Evolutionary conservation across 352 stramenopile species (phyloP), one percentile per base, ranked within the genome.

Genomic region (Pseudoperonospora humuli): DNA sequence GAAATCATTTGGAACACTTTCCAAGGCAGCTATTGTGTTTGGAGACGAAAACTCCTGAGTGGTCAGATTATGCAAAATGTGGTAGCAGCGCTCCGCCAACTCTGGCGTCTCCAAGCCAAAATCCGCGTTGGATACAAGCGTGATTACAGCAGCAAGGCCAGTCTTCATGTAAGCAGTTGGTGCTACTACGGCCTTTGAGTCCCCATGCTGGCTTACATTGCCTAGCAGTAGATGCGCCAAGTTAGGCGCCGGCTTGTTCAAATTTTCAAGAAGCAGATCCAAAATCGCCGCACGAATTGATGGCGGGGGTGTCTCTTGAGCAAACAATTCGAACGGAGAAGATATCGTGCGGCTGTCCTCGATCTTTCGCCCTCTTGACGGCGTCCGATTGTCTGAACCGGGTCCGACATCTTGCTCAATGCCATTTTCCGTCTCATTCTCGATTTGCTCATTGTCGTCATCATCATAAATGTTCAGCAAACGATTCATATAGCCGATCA

Each of bases 401-500:
- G 39, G 50, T 24, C 32, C 47, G 7, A 14, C 27, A 1, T 61
- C 55, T 3, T 74, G 57, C 0, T 43, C 49, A 38, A 67, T 55
- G 4, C 18, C 31, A 5, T 5, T 29, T 15, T 42, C 45, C 1
- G 20, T 28, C 13, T 71, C 56, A 18, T 57, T 57, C 9, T 59
- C 39, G 11, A 31, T 46, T 39, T 47, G 41, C 1, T 64, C 50
- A 18, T 50, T 65, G 42, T 65, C 55, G n/a, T 65, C 55, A 36
- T 84, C 66, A 18, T 82, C 72, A 50, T 83, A 84, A 3, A 78
- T 59, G 32, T 81, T 83, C 18, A 87, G 41, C 27, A 90, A 61
- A n/a, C 75, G 70, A 32, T 85, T 83, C 69, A 84, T 86, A 50
- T 87, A 90, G 1, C 78, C 75, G 23, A 76, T 56, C 51, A 84